Base-by-base conservation (phyloP, 495 filamentous ascomycete species). In the Aspergillus ellipticus region DNA sequence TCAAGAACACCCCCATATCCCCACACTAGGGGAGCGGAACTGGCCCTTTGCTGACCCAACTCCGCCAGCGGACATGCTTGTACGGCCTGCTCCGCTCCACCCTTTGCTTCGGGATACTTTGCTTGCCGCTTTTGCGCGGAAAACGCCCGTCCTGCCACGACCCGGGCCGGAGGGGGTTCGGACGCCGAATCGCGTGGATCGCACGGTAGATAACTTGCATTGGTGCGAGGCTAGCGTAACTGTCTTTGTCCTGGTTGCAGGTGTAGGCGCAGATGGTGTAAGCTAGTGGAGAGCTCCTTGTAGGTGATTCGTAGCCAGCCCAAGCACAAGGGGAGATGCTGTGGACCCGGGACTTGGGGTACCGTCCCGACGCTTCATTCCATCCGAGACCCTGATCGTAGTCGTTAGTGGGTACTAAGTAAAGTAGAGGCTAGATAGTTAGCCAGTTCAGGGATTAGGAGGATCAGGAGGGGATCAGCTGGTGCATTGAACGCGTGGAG, bases 41-140 rank as follows among this genome's bases (percentile, higher is more conserved):
- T n/a, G 35, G n/a, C 35, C 11, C 21, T 42, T 41, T 41, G 48
- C 42, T 33, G 49, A 47, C 51, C 55, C 50, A 42, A 45, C 47
- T 54, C 51, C 55, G 59, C 47, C 41, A 33, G 46, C 56, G 55
- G 55, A 46, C 52, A 37, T 45, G 24, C 15, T 43, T 39, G 9
- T 41, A 35, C 46, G 46, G 51, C 42, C 35, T 20, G 7, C 41
- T 57, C 62, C 62, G 58, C 62, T 59, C 62, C 62, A 48, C 62
- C 62, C 55, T 43, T 39, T 33, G 43, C 43, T 56, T 60, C 33
- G 2, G 33, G 21, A 26, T 42, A 13, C n/a, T 49, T 28, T 31
- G 13, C n/a, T 43, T 54, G 58, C 62, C 58, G 58, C 53, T 53
- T 61, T 61, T 57, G 46, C 19, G 37, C 10, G 21, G 55, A 6